These are phyloP conservation scores for Lipomyces spencermartinsiae DNA, from an alignment of 805 yeast species.

Conservation along the genomic window DNA sequence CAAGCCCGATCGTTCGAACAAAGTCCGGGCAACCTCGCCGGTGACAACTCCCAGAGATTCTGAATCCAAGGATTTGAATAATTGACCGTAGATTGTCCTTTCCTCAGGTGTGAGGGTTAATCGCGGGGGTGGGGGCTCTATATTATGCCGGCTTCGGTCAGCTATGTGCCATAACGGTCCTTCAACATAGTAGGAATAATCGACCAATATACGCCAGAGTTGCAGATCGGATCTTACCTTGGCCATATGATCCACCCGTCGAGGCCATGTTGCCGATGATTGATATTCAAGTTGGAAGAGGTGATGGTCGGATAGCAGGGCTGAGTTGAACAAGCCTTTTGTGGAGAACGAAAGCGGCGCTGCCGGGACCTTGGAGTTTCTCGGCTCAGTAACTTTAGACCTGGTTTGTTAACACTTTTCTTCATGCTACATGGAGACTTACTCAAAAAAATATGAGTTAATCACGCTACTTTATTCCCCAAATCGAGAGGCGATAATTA, in stretches of 20 bases:
- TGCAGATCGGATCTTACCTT: neutral
- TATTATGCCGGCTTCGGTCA: neutral
- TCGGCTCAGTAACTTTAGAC: too few species aligned
- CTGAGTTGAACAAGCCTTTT: neutral
- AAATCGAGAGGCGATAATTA: too few species aligned
- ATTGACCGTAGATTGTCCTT: conserved; percentile 69
- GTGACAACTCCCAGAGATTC: conserved; percentile 82
- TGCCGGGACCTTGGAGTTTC: too few species aligned
- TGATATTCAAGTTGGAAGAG: neutral
- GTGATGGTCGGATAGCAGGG: neutral
- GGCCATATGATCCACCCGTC: conserved; percentile 10
- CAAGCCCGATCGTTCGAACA: conserved; percentile 85
- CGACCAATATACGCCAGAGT: neutral
- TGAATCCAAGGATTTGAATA: conserved; percentile 80
- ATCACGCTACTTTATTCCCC: too few species aligned
- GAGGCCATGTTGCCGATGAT: conserved; percentile 9
- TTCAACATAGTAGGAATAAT: neutral
- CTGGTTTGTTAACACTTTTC: too few species aligned
- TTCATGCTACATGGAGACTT: too few species aligned
- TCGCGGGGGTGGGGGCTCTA: conserved; percentile 21
- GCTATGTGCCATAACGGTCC: neutral
- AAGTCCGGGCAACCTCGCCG: conserved; percentile 82
- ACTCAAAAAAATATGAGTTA: too few species aligned
- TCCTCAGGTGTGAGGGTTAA: conserved; percentile 65
- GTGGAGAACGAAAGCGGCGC: too few species aligned